Percentiles rank a stretch among this genome's conserved stretches.
Conservation (phyloP, 2,329 filamentous ascomycete genomes). For the Paraphaeosphaeria sporulosa region DNA sequence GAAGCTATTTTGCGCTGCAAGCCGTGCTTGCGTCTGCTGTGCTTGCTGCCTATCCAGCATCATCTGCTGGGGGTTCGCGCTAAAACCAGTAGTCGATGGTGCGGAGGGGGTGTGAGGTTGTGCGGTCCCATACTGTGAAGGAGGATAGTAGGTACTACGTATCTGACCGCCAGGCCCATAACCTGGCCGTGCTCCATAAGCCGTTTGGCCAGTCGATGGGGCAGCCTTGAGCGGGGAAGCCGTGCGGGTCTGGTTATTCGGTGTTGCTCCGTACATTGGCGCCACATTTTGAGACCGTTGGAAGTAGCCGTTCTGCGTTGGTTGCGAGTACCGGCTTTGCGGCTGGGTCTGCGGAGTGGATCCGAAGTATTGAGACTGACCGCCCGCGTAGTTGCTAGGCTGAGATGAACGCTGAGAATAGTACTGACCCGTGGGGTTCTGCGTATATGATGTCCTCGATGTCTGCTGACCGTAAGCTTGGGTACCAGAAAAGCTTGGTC, state of each 20-base stretch:
- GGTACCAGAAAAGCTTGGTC: constrained; percentile 36
- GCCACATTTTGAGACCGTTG: constrained; percentile 44
- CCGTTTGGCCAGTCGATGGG: constrained; percentile 29
- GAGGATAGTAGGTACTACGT: constrained; percentile 44
- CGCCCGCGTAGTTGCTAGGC: constrained; percentile 37
- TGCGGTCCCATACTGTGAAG: constrained; percentile 42
- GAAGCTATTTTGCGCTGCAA: constrained; percentile 47
- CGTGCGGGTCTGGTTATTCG: constrained; percentile 41
- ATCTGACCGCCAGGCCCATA: constrained; percentile 41
- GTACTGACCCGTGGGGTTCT: constrained; percentile 35
- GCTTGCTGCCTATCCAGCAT: constrained; percentile 45
- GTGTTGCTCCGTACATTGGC: constrained; percentile 40
- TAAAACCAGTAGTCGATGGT: constrained; percentile 28
- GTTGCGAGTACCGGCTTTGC: constrained; percentile 42
- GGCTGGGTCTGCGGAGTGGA: constrained; percentile 42
- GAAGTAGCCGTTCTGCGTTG: constrained; percentile 41
- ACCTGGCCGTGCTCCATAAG: constrained; percentile 35
- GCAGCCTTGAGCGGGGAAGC: constrained; percentile 47
- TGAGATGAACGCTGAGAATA: constrained; percentile 42
- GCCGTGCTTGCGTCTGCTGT: constrained; percentile 45
- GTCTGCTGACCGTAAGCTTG: constrained; percentile 44
- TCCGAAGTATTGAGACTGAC: constrained; percentile 43
- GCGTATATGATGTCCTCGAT: constrained; percentile 37
- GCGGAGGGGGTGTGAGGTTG: constrained; percentile 39
- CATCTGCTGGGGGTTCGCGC: constrained; percentile 43